Evolutionary conservation across 73 alveolate species (phyloP).

Genomic region (Paramecium bursaria): DNA sequence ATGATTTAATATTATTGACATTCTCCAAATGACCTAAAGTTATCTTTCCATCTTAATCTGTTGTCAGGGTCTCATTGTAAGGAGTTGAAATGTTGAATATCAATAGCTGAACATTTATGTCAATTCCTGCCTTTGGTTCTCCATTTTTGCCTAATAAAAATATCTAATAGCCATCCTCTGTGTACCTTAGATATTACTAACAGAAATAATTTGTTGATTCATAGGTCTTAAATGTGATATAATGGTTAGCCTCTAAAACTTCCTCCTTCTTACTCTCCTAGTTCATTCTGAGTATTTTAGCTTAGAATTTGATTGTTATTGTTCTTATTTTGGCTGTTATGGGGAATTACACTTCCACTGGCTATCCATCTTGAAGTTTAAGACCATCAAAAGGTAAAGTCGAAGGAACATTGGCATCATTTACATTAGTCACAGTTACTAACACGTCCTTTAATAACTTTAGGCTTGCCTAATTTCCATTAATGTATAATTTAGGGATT

Average conservation of each 20-base stretch:
- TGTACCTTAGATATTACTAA: background rate
- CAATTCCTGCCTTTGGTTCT: too few species aligned
- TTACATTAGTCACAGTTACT: conserved; percentile 50
- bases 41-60: too few species aligned
- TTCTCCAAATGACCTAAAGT: too few species aligned
- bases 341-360: conserved; percentile 70
- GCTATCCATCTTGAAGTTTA: conserved; percentile 69
- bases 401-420: conserved; percentile 70
- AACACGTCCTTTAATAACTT: conserved; percentile 43
- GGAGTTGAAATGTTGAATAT: too few species aligned
- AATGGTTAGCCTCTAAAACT: background rate
- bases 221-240: background rate
- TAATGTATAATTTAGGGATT: conserved; percentile 62
- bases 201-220: background rate
- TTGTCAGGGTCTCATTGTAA: too few species aligned
- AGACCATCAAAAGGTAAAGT: conserved; percentile 66
- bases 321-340: background rate
- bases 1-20: background rate
- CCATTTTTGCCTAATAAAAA: conserved; percentile 42
- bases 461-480: conserved; percentile 59
- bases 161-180: conserved; percentile 10
- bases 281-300: background rate
- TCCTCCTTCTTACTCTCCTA: background rate
- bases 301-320: background rate
- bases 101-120: too few species aligned